Evolutionary conservation across 2,329 filamentous ascomycete species (phyloP), one percentile per base, ranked within the genome.

Genomic region (Cytospora piceicola): DNA sequence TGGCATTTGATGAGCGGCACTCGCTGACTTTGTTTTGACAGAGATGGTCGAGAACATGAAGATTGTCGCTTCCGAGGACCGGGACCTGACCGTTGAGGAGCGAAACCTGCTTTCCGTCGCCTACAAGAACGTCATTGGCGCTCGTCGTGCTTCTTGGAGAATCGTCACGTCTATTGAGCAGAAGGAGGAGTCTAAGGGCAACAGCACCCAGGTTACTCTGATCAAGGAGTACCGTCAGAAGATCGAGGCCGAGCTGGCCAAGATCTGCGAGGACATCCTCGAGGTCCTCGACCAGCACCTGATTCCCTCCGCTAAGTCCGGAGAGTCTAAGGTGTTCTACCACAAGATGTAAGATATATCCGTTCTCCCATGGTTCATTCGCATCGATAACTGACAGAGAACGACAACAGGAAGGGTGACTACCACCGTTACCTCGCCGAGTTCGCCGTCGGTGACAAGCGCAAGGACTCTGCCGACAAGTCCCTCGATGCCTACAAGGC

Each of bases 41-140:
- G 94, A 97, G 84, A 97, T 98, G 94, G 94, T 98, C 73, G 93
- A 97, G 87, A 97, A 97, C 89, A 98, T 98, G 94, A 98, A 97
- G 90, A 89, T 92, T 73, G 94, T 97, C 76, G 94, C 94, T 76
- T 94, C 91, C 73, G 92, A 94, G 79, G 88, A 92, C 78, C 88
- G 85, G 75, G 90, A 93, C 77, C 86, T 93, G 74, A 90, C 89
- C 71, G 93, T 97, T 73, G 94, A 97, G 83, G 94, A 97, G 88
- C 92, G 94, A 80, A 97, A 97, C 85, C 92, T 97, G 71, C 89
- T 97, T 69, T 97, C 93, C 68, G 94, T 97, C 78, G 94, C 94
- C 81, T 97, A 97, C 90, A 97, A 97, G 90, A 97, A 97, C 84
- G 94, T 97, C 79, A 95, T 97, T 77, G 94, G 94, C 80, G 92